These are phyloP conservation scores for Ustilago vetiveriae DNA, from an alignment of 1,284 basidiomycete genomes.

Conservation along the genomic window DNA sequence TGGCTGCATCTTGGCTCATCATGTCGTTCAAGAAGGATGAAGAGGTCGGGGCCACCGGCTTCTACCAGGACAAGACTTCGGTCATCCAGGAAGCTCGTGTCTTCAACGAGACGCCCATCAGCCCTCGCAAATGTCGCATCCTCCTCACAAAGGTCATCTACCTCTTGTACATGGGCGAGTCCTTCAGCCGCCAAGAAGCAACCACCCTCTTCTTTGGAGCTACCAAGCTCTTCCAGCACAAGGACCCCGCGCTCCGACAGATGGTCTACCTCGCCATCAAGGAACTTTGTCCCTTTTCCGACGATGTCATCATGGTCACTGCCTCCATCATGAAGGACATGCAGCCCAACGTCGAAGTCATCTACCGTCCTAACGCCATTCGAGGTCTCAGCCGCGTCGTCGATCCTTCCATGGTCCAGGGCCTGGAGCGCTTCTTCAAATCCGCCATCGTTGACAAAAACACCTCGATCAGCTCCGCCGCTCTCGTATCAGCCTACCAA, in stretches of 20 bases:
- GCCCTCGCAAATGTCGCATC: constrained; percentile 86
- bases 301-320: constrained; percentile 99
- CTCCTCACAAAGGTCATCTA: constrained; percentile 96
- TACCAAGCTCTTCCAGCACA: constrained; percentile 98
- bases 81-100: constrained; percentile 88
- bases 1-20: constrained; percentile 13
- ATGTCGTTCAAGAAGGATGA: constrained; percentile 68
- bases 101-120: constrained; percentile 98
- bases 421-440: constrained; percentile 98
- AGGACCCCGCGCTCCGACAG: constrained; percentile 95
- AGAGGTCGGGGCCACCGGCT: constrained; percentile 58
- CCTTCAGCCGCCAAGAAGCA: constrained; percentile 92
- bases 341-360: constrained; percentile 98
- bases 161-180: constrained; percentile 94
- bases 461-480: constrained; percentile 92
- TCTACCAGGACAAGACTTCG: constrained; percentile 67
- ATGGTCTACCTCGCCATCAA: constrained; percentile 99
- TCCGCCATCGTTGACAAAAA: constrained; percentile 98
- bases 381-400: constrained; percentile 95
- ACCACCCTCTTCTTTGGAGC: constrained; percentile 98
- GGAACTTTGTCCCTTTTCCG: constrained; percentile 92
- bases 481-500: constrained; percentile 96
- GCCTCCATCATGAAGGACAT: constrained; percentile 99
- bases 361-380: constrained; percentile 97
- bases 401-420: constrained; percentile 97